A percentile compares a stretch with the other conserved stretches of the same genome.
Evolutionary conservation across 2,329 filamentous ascomycete species (phyloP).

Genomic region (Ophiostoma ips): DNA sequence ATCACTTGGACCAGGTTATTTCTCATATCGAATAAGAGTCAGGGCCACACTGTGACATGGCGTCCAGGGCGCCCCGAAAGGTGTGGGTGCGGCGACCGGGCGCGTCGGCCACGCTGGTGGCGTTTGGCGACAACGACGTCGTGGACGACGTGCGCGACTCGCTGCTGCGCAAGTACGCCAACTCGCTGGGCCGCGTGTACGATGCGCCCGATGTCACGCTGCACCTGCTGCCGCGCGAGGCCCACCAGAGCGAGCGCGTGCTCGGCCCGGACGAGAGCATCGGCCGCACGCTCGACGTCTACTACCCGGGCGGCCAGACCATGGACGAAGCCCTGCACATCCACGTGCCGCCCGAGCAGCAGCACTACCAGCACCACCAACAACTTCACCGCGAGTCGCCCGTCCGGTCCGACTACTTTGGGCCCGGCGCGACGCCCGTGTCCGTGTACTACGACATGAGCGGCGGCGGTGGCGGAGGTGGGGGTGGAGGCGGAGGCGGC

Average conservation of each 20-base stretch:
- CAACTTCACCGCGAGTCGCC: too few relatives aligned
- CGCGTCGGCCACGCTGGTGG: constrained; percentile 75
- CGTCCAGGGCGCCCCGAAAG: constrained; percentile 44
- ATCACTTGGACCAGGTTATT: too few relatives aligned
- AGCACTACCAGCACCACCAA: too few relatives aligned
- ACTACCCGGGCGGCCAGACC: constrained; percentile 74
- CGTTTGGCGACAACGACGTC: constrained; percentile 73
- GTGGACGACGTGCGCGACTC: constrained; percentile 91
- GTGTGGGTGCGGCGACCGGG: constrained; percentile 87
- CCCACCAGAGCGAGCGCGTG: constrained; percentile 45
- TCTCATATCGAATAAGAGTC: too few relatives aligned
- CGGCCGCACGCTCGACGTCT: constrained; percentile 60
- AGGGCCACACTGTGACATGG: too few relatives aligned
- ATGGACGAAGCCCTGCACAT: constrained; percentile 86
- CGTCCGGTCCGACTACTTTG: constrained; percentile 56
- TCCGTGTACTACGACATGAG: constrained; percentile 6
- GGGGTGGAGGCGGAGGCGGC: too few relatives aligned
- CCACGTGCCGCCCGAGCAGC: constrained; percentile 44
- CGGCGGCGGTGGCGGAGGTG: too few relatives aligned
- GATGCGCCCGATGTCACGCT: constrained; percentile 83
- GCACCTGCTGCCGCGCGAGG: constrained; percentile 59
- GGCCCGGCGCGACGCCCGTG: constrained; percentile 32
- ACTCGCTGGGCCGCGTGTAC: constrained; percentile 76
- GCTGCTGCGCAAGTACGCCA: constrained; percentile 85
- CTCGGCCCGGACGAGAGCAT: constrained; percentile 82